Percentiles rank a stretch among this genome's conserved stretches.
Evolutionary conservation across 148 eudicot species (phyloP).

Genomic region (Rhododendron simsii): DNA sequence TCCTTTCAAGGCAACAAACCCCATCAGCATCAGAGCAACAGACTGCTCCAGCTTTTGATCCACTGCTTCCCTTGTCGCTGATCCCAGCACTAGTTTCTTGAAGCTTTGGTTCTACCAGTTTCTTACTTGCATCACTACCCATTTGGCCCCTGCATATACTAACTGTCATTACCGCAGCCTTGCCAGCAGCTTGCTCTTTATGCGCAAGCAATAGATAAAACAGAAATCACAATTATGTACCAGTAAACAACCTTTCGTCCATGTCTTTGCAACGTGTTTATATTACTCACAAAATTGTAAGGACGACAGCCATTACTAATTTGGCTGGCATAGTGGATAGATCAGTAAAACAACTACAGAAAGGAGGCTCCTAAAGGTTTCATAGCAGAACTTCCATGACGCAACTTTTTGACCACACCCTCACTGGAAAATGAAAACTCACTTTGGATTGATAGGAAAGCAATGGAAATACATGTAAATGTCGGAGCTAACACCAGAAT

Average conservation of each 20-base stretch:
- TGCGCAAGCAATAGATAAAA: too few relatives aligned
- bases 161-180: neutral
- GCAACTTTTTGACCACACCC: neutral
- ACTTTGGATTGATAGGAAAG: neutral
- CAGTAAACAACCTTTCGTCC: too few relatives aligned
- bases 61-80: neutral
- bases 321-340: neutral
- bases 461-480: neutral
- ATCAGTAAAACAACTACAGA: neutral
- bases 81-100: neutral
- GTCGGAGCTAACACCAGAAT: too few relatives aligned
- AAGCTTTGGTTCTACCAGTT: neutral
- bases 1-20: neutral
- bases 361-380: too few relatives aligned
- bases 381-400: neutral
- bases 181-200: neutral
- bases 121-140: neutral
- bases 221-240: too few relatives aligned
- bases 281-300: neutral
- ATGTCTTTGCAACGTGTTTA: neutral
- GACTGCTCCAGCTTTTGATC: neutral
- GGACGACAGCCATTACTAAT: neutral
- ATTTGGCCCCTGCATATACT: conserved; percentile 7
- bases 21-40: conserved; percentile 1
- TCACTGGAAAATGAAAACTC: neutral